Conservation (phyloP, 75 land plant genomes). For the Cryptomeria japonica region DNA sequence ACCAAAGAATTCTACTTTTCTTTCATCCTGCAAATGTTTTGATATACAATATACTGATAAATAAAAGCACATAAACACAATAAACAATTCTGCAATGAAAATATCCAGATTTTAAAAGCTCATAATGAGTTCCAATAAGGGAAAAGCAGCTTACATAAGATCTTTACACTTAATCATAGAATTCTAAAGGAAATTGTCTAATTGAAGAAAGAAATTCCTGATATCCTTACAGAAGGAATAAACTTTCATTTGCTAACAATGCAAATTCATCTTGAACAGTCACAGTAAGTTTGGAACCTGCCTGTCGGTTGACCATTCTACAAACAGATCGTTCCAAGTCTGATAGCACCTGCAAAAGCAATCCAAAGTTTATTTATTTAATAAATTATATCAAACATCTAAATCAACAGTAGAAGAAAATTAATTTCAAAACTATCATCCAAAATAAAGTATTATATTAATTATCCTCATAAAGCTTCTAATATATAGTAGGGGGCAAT, state of each 20-base stretch:
- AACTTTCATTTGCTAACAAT: neutral
- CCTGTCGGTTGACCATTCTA: slow-evolving; percentile 95
- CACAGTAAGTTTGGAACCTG: slow-evolving; percentile 21
- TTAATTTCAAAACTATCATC: neutral
- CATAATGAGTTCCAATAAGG: neutral
- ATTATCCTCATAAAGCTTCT: neutral
- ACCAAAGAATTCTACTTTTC: neutral
- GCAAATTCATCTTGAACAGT: neutral
- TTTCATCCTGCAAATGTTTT: neutral
- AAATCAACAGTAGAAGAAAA: neutral
- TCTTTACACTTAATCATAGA: neutral
- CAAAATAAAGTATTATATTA: neutral
- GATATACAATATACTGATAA: neutral
- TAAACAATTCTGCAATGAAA: neutral
- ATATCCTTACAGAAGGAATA: neutral
- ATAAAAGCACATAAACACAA: neutral
- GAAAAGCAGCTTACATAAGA: neutral
- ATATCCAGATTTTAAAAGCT: neutral
- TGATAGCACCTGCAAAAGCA: slow-evolving; percentile 78
- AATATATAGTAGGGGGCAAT: too few relatives aligned
- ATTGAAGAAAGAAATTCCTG: neutral
- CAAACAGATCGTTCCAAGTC: slow-evolving; percentile 96
- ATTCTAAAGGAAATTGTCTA: neutral
- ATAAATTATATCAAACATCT: neutral
- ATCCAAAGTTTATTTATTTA: slow-evolving; percentile 2